Percentiles rank a stretch among this genome's conserved stretches.
Conservation (phyloP, 305 asterid genomes). For the Andrographis paniculata region DNA sequence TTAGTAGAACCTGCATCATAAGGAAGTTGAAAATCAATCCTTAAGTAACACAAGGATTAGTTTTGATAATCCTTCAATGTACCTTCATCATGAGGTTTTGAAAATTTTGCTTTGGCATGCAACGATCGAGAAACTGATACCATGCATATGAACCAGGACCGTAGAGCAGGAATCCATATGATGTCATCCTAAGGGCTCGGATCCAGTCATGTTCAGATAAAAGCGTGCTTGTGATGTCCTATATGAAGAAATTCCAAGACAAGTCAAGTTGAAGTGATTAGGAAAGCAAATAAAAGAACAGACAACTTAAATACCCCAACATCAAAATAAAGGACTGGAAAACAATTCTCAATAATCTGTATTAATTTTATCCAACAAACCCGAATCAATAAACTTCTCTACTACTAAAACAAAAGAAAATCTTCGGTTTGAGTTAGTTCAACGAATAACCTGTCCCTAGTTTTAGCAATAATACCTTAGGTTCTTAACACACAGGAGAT, state of each 20-base stretch:
- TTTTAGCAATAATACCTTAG: too few relatives aligned
- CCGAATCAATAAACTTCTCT: background rate
- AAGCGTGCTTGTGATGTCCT: conserved; percentile 44
- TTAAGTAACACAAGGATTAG: too few relatives aligned
- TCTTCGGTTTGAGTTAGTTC: too few relatives aligned
- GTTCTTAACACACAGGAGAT: too few relatives aligned
- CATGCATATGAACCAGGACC: conserved; percentile 94
- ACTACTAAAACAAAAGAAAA: too few relatives aligned
- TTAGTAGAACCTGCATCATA: conserved; percentile 55
- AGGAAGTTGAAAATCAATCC: conserved; percentile 7
- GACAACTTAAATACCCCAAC: background rate
- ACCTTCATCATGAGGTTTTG: conserved; percentile 64
- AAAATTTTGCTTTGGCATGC: conserved; percentile 64
- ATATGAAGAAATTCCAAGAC: conserved; percentile 12
- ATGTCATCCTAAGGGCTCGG: conserved; percentile 74
- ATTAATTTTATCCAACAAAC: background rate
- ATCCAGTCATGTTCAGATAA: conserved; percentile 69
- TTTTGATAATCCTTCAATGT: too few relatives aligned
- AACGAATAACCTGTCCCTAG: too few relatives aligned
- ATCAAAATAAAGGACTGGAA: background rate
- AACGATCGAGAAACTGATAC: conserved; percentile 72
- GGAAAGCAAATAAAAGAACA: conserved; percentile 5
- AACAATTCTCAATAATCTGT: background rate
- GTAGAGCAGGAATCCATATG: conserved; percentile 77
- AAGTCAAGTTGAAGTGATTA: conserved; percentile 9